Base-by-base conservation (phyloP, 1,284 basidiomycete genomes). In the Mycosarcoma maydis region DNA sequence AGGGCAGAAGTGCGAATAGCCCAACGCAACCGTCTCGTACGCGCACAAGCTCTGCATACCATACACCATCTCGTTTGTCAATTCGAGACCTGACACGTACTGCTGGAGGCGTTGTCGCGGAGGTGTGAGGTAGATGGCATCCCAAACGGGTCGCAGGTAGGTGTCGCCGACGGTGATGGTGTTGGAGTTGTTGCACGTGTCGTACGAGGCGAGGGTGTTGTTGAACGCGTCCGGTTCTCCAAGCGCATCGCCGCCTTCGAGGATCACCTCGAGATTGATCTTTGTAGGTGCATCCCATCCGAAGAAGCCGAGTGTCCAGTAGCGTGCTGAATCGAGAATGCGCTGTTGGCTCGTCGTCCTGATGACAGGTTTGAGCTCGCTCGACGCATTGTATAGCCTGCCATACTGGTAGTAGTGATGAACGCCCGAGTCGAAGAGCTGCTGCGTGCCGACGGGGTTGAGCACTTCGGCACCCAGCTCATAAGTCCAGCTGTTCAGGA, bases 321-420 rank as follows among this genome's bases (percentile, higher is more conserved):
- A 91, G 87, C 92, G 90, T 3, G 90, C 91, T 0, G 92, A 93
- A 41, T 93, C 88, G 83, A 94, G 92, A 11, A 94, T 90, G 6
- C 92, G 90, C 38, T 92, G 83, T 6, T 86, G 79, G 32, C 62
- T 84, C 69, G 62, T 83, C 45, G 51, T 84, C 57, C 64, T 48
- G 61, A 65, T 74, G 42, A 66, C 73, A 10, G 74, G 77, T 50
- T 79, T 78, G 62, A 65, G 59, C 65, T 80, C n/a, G 37, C 30
- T 27, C 38, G 73, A 40, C 22, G 59, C 62, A 61, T 72, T 58
- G 51, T 67, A 43, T 17, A 75, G 47, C 66, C 79, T 54, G 60
- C 76, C 74, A 48, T 84, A 84, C 48, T 77, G 53, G 50, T 73
- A 77, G 60, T 71, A 76, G 46, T 74, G 56, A 27, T 69, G 37